A percentile compares a stretch with the other conserved stretches of the same genome.
Evolutionary conservation across 306 rosid species (phyloP).

Genomic region (Malus sieversii): DNA sequence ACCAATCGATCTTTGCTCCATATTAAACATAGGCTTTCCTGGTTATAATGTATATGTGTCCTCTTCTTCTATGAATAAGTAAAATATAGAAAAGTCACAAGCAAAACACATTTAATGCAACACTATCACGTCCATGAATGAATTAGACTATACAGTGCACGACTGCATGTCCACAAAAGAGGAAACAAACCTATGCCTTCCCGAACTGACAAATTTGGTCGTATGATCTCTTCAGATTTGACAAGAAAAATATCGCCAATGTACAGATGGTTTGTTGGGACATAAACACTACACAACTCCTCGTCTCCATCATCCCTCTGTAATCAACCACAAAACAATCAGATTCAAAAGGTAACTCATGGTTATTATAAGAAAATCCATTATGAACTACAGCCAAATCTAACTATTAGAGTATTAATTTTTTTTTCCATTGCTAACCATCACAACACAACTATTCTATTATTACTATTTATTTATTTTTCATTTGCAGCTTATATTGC

Average conservation of each 20-base stretch:
- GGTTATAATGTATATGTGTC: not conserved
- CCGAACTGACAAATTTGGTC: constrained; percentile 87
- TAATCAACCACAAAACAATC: constrained; percentile 7
- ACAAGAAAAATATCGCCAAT: constrained; percentile 76
- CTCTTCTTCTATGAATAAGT: not conserved
- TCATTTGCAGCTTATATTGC: not conserved
- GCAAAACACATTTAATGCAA: not conserved
- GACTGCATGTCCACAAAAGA: not conserved
- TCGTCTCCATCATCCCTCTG: constrained; percentile 83
- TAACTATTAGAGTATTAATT: not conserved
- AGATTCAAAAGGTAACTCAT: not conserved
- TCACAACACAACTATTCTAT: not conserved
- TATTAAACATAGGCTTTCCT: not conserved
- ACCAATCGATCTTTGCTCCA: not conserved
- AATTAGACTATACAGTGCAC: not conserved
- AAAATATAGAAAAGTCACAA: not conserved
- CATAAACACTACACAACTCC: constrained; percentile 87
- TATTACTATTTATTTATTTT: too few species aligned
- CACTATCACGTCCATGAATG: not conserved
- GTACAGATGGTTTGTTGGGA: constrained; percentile 89
- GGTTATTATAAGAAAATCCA: not conserved
- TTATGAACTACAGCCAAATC: not conserved
- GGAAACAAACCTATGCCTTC: constrained; percentile 77
- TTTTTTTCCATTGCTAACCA: not conserved
- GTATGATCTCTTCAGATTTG: constrained; percentile 67